Conservation (phyloP, 768 basidiomycete genomes). For the Mycena haematopus region DNA sequence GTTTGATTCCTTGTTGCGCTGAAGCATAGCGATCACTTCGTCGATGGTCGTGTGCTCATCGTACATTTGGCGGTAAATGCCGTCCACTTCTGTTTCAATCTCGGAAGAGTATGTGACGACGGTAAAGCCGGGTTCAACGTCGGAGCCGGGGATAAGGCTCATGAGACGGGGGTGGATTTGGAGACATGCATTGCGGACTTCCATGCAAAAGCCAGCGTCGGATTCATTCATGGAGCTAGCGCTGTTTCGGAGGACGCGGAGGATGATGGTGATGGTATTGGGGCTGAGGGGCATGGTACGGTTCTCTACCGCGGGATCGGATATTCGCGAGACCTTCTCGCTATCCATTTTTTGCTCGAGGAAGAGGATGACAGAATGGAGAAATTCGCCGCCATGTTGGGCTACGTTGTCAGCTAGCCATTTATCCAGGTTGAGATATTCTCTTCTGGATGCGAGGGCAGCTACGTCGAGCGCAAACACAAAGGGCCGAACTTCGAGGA, state of each 20-base stretch:
- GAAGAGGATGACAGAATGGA: slow-evolving; percentile 87
- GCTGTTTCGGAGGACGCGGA: slow-evolving; percentile 87
- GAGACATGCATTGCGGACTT: slow-evolving; percentile 91
- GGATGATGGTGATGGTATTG: slow-evolving; percentile 89
- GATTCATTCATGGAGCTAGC: slow-evolving; percentile 75
- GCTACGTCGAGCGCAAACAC: slow-evolving; percentile 94
- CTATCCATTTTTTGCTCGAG: slow-evolving; percentile 92
- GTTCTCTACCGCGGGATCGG: slow-evolving; percentile 79
- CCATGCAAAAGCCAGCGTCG: slow-evolving; percentile 86
- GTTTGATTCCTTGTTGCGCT: slow-evolving; percentile 82
- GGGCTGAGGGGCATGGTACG: slow-evolving; percentile 89
- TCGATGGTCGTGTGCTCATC: slow-evolving; percentile 94
- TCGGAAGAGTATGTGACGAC: slow-evolving; percentile 89
- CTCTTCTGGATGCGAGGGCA: slow-evolving; percentile 88
- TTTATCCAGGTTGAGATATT: slow-evolving; percentile 95
- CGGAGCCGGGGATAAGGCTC: slow-evolving; percentile 86
- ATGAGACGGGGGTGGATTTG: slow-evolving; percentile 97
- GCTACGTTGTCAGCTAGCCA: slow-evolving; percentile 92
- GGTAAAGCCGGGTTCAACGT: slow-evolving; percentile 88
- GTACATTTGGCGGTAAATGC: slow-evolving; percentile 98
- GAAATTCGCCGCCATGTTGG: slow-evolving; percentile 83
- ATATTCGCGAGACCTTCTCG: slow-evolving; percentile 77
- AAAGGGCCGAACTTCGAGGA: slow-evolving; percentile 89
- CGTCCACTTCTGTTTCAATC: slow-evolving; percentile 91
- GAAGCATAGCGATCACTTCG: slow-evolving; percentile 88